Base-by-base conservation (phyloP, 441 rosid genomes). In the Erysimum pusillum region DNA sequence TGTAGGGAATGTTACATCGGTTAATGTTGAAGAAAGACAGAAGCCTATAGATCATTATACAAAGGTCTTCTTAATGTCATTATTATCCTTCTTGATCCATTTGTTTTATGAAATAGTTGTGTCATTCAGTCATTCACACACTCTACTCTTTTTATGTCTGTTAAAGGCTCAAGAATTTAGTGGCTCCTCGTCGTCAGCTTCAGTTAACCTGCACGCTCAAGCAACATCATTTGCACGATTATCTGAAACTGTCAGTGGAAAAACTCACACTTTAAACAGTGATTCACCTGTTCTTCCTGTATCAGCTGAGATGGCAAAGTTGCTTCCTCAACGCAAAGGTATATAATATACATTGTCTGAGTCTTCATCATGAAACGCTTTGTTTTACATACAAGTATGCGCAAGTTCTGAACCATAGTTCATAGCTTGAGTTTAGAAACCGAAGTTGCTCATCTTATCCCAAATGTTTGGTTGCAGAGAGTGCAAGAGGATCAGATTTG, bases 221-320 rank as follows among this genome's bases (percentile, higher is more conserved):
- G 97, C 97, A 41, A 85, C 85, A 68, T 63, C 81, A 12, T 88
- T 78, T 88, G 85, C 87, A 61, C 84, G 85, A 67, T 76, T 92
- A 83, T 90, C 95, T 54, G 90, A 89, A 61, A 68, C 78, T 8
- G 71, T 71, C n/a, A 63, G 20, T 67, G 49, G 67, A 6, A 82
- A 79, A 56, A 81, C 54, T 35, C 80, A 71, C 22, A 78, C 59
- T 36, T 11, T 79, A 49, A 66, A 48, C 45, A 71, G 75, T 41
- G 90, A 83, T 76, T 53, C 83, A 59, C 76, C 82, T 39, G 69
- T 92, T 79, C 86, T 94, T 78, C 98, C 95, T 0, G 83, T 94
- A 61, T 90, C 97, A 56, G 97, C 97, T 75, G 93, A 89, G 83
- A 86, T 84, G 77, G 82, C 97, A 12, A 93, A 89, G 72, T 74